A percentile compares a stretch with the other conserved stretches of the same genome.
Conservation (phyloP, 2,329 filamentous ascomycete genomes). For the Eurotiales sp. region DNA sequence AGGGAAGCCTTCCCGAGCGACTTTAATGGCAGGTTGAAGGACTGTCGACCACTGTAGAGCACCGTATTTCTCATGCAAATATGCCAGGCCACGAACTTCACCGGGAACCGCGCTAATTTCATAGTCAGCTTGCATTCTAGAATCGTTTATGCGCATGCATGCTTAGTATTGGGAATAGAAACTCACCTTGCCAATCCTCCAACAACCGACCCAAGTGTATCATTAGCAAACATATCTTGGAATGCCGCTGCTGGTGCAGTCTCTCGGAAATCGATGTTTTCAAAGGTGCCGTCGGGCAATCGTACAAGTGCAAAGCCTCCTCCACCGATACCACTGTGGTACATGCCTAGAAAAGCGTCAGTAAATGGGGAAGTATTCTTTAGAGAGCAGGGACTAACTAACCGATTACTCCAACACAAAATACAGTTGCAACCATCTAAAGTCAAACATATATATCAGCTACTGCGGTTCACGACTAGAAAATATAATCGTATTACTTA, state of each 20-base stretch:
- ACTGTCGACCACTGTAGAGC: constrained; percentile 66
- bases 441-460: constrained; percentile 21
- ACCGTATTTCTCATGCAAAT: constrained; percentile 64
- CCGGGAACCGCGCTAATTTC: constrained; percentile 51
- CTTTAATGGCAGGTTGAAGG: constrained; percentile 67
- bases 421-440: constrained; percentile 67
- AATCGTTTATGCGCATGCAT: too few relatives aligned
- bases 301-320: constrained; percentile 87
- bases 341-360: constrained; percentile 52
- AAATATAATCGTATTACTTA: constrained; percentile 24
- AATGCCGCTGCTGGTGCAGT: constrained; percentile 76
- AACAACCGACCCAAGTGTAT: constrained; percentile 62
- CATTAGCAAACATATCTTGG: constrained; percentile 79
- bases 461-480: background rate
- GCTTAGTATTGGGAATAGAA: background rate
- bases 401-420: constrained; percentile 71
- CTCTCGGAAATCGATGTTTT: constrained; percentile 87
- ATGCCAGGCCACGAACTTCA: constrained; percentile 70
- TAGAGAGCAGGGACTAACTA: constrained; percentile 17
- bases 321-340: constrained; percentile 77
- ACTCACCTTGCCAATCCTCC: constrained; percentile 65
- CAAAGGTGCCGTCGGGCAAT: constrained; percentile 68
- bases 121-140: background rate
- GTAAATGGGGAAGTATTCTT: constrained; percentile 6
- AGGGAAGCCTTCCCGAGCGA: constrained; percentile 70